phyloP scores from a whole-genome alignment of 768 basidiomycete species.

The Phanerochaete sordida region DNA sequence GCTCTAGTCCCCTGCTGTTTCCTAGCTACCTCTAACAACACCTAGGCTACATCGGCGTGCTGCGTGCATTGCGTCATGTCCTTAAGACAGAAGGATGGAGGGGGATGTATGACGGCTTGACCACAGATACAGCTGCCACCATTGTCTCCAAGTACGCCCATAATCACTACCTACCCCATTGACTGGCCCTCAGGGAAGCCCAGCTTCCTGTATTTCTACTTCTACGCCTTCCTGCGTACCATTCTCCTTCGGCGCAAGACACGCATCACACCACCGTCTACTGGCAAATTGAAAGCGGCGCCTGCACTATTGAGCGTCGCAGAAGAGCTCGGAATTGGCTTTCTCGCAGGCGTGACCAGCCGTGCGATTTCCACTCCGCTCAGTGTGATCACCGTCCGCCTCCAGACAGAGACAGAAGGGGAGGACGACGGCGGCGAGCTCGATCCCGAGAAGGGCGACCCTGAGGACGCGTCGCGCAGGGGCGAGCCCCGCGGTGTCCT shows the following conservation, averaged over 20 bases:
- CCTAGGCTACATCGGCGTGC: slow-evolving; percentile 26
- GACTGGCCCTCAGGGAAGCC: not conserved
- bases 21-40: not conserved
- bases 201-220: slow-evolving; percentile 60
- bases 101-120: slow-evolving; percentile 50
- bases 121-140: slow-evolving; percentile 50
- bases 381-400: slow-evolving; percentile 50
- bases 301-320: slow-evolving; percentile 28
- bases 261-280: not conserved
- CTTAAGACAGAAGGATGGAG: slow-evolving; percentile 36
- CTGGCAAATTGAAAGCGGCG: not conserved
- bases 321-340: slow-evolving; percentile 54
- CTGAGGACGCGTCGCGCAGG: not conserved
- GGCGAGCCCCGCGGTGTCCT: slow-evolving; percentile 26
- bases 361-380: slow-evolving; percentile 53
- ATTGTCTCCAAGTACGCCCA: slow-evolving; percentile 46
- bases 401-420: slow-evolving; percentile 42
- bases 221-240: slow-evolving; percentile 48
- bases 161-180: not conserved
- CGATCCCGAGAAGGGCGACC: slow-evolving; percentile 14
- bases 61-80: slow-evolving; percentile 35
- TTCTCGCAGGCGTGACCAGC: slow-evolving; percentile 53
- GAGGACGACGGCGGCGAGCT: slow-evolving; percentile 26
- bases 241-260: slow-evolving; percentile 33
- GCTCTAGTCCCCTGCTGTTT: not conserved